A percentile compares a stretch with the other conserved stretches of the same genome.
Conservation (phyloP, 352 stramenopile genomes). For the Globisporangium echinulatum region DNA sequence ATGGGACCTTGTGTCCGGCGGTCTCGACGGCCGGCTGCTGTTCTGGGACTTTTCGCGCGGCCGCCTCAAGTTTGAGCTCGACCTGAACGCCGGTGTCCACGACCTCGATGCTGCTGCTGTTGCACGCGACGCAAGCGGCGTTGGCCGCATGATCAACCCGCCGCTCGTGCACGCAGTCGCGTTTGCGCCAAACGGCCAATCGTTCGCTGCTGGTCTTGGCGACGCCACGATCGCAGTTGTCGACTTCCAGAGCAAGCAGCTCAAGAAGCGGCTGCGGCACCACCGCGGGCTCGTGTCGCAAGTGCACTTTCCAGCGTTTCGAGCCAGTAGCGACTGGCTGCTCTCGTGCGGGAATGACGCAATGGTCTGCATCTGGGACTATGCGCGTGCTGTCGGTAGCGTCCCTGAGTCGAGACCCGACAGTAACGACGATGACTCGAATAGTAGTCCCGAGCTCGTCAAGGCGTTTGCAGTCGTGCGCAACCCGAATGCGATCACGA, state of each 20-base stretch:
- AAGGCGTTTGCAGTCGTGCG: slow-evolving; percentile 34
- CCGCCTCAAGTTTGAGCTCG: slow-evolving; percentile 59
- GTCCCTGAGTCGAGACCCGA: slow-evolving; percentile 6
- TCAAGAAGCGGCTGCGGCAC: slow-evolving; percentile 41
- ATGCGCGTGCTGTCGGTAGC: slow-evolving; percentile 23
- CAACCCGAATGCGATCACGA: slow-evolving; percentile 55
- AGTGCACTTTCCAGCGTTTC: slow-evolving; percentile 56
- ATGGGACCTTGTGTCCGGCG: slow-evolving; percentile 70
- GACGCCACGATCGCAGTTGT: slow-evolving; percentile 58
- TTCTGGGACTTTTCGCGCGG: slow-evolving; percentile 78
- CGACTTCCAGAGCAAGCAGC: slow-evolving; percentile 48
- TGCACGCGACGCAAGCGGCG: background rate
- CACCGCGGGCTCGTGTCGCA: slow-evolving; percentile 53
- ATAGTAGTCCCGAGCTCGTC: slow-evolving; percentile 20
- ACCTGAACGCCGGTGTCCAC: slow-evolving; percentile 51
- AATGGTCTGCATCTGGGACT: slow-evolving; percentile 65
- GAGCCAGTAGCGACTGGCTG: slow-evolving; percentile 33
- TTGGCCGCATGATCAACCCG: slow-evolving; percentile 68
- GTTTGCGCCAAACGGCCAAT: slow-evolving; percentile 59
- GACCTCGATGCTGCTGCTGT: slow-evolving; percentile 13
- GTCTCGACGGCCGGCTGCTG: slow-evolving; percentile 57
- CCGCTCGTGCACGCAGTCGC: slow-evolving; percentile 62
- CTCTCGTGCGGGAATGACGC: slow-evolving; percentile 61
- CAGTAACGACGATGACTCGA: slow-evolving; percentile 19
- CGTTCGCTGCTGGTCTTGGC: slow-evolving; percentile 54